Percentiles rank a stretch among this genome's conserved stretches.
phyloP scores from a whole-genome alignment of 2,329 filamentous ascomycete genomes.

The Epichloe glyceriae region DNA sequence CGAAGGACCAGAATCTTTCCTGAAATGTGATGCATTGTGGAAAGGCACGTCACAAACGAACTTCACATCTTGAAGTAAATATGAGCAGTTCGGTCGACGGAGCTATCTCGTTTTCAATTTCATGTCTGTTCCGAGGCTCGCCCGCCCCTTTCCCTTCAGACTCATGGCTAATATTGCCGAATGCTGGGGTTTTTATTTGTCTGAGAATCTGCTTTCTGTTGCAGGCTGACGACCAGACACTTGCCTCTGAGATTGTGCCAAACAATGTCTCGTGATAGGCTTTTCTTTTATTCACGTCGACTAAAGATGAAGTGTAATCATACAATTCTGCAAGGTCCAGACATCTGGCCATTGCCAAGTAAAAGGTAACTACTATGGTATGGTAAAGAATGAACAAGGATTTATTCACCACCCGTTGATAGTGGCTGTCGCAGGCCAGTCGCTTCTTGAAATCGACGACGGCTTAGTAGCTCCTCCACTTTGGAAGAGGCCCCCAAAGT shows the following conservation, averaged over 20 bases:
- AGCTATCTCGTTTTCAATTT: too few species aligned
- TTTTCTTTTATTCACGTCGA: too few species aligned
- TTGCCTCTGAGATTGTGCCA: too few species aligned
- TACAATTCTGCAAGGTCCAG: not conserved
- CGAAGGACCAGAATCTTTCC: not conserved
- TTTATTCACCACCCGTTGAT: not conserved
- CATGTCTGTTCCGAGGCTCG: too few species aligned
- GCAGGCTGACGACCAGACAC: too few species aligned
- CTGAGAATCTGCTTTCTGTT: too few species aligned
- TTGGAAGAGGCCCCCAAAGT: conserved; percentile 37
- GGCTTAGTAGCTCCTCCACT: conserved; percentile 43
- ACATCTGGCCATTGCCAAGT: not conserved
- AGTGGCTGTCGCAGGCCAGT: conserved; percentile 15
- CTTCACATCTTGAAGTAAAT: not conserved
- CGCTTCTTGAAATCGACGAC: conserved; percentile 32
- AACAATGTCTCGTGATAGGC: too few species aligned
- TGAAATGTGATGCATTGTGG: too few species aligned
- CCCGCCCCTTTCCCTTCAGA: too few species aligned
- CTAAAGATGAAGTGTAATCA: too few species aligned
- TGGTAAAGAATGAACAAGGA: not conserved
- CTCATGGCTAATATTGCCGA: too few species aligned
- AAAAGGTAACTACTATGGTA: not conserved
- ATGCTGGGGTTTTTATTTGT: too few species aligned
- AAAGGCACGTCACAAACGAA: not conserved
- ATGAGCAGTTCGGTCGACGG: not conserved